phyloP scores from a whole-genome alignment of 225 moss, liverwort and hornwort species.

The Rhytidiadelphus loreus region DNA sequence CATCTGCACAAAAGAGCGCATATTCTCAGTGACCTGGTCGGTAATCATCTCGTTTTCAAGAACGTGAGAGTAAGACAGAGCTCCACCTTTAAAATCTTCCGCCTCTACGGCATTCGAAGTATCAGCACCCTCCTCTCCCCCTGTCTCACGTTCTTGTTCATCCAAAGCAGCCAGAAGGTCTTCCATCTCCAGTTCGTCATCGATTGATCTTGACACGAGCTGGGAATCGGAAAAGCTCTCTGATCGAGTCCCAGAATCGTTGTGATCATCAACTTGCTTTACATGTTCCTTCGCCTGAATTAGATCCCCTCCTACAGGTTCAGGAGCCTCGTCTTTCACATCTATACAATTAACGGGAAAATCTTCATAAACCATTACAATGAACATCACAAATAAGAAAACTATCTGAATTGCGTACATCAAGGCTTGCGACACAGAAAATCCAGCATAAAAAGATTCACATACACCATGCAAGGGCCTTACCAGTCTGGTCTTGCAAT shows the following conservation, averaged over 20 bases:
- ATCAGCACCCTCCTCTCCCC: not conserved
- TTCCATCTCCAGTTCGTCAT: constrained; percentile 53
- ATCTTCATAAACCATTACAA: not conserved
- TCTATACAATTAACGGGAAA: not conserved
- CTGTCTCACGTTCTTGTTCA: constrained; percentile 19
- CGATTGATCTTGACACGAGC: not conserved
- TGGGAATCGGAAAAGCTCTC: not conserved
- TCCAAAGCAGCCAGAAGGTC: constrained; percentile 40
- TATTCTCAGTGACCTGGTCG: not conserved
- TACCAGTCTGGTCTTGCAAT: not conserved
- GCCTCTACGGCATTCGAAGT: not conserved
- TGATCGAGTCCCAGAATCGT: not conserved
- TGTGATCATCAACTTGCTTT: constrained; percentile 5
- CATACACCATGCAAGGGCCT: not conserved
- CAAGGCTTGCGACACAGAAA: not conserved
- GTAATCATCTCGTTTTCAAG: not conserved
- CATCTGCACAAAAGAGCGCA: constrained; percentile 17
- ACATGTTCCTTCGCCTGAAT: constrained; percentile 17
- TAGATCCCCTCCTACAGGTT: not conserved
- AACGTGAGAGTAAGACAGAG: not conserved
- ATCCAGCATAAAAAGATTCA: not conserved
- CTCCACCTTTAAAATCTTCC: constrained; percentile 1
- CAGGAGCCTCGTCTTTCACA: not conserved
- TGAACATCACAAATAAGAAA: not conserved
- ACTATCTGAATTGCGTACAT: not conserved